Conservation (phyloP, 176 grass and related monocot species). For the Aegilops tauschii region DNA sequence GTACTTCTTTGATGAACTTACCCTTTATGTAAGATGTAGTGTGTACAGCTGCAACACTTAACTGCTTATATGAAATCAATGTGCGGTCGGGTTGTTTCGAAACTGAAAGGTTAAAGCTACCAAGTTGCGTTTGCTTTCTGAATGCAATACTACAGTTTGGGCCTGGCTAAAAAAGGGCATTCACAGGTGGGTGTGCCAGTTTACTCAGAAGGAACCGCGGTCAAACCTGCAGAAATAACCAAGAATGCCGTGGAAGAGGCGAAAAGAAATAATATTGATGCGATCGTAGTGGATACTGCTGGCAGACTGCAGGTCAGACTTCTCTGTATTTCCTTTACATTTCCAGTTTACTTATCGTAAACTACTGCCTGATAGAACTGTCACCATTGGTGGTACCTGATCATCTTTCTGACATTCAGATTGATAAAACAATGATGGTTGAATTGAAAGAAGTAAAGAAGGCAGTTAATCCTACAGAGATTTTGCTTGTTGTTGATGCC, state of each 20-base stretch:
- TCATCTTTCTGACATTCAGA: conserved; percentile 43
- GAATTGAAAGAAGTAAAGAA: conserved; percentile 96
- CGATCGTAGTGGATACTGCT: conserved; percentile 89
- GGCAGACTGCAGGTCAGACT: conserved; percentile 76
- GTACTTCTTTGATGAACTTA: conserved; percentile 32
- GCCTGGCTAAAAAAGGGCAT: background rate
- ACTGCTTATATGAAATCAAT: background rate
- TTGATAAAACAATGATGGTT: conserved; percentile 97
- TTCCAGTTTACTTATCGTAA: background rate
- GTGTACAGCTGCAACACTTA: background rate
- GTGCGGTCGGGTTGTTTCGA: background rate
- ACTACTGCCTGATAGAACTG: background rate
- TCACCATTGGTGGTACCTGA: background rate
- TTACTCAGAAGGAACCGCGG: conserved; percentile 79
- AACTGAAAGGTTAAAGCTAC: background rate
- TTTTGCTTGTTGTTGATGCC: conserved; percentile 97
- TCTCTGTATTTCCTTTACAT: conserved; percentile 11
- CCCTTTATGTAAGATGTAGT: background rate
- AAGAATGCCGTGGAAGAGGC: conserved; percentile 79
- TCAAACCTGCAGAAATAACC: conserved; percentile 78
- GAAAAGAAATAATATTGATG: conserved; percentile 75
- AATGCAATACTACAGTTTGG: background rate
- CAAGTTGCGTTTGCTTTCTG: background rate
- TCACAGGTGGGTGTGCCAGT: conserved; percentile 79
- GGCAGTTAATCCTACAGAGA: conserved; percentile 82